phyloP scores from a whole-genome alignment of 352 stramenopile species.

The Globisporangium cederbergense region DNA sequence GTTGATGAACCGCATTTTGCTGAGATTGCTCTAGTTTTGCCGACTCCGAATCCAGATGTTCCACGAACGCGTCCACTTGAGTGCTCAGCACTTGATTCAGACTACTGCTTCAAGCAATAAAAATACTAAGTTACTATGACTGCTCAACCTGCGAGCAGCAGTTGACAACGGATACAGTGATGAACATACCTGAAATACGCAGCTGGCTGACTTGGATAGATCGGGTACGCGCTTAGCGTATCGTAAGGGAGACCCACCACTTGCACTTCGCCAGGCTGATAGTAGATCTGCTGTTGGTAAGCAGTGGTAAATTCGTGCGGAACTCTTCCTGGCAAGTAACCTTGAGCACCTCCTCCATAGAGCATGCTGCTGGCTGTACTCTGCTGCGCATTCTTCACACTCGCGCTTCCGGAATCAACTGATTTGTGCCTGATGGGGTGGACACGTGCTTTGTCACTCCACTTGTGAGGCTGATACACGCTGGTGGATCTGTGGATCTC shows the following conservation, averaged over 20 bases:
- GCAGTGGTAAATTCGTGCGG: background rate
- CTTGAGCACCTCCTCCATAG: background rate
- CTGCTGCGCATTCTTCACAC: background rate
- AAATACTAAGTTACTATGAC: background rate
- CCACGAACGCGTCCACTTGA: conserved; percentile 53
- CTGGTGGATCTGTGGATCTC: background rate
- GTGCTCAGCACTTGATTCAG: conserved; percentile 32
- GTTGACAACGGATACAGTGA: background rate
- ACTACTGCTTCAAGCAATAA: background rate
- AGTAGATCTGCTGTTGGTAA: conserved; percentile 10
- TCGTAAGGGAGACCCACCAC: background rate
- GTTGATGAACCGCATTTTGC: conserved; percentile 40
- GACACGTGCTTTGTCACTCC: background rate
- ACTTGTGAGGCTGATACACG: background rate
- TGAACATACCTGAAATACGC: background rate
- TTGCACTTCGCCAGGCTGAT: conserved; percentile 1
- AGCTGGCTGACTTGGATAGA: conserved; percentile 21
- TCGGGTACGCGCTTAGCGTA: conserved; percentile 11
- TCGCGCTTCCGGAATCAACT: conserved; percentile 2
- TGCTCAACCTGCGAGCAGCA: background rate
- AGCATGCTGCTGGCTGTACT: background rate
- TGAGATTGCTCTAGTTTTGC: conserved; percentile 35
- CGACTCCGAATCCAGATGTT: conserved; percentile 43
- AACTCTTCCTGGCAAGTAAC: background rate
- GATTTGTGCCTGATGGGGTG: background rate